Evolutionary conservation across 1,139 yeast species (phyloP), one percentile per base, ranked within the genome.

Genomic region (Scheffersomyces parashehatae): DNA sequence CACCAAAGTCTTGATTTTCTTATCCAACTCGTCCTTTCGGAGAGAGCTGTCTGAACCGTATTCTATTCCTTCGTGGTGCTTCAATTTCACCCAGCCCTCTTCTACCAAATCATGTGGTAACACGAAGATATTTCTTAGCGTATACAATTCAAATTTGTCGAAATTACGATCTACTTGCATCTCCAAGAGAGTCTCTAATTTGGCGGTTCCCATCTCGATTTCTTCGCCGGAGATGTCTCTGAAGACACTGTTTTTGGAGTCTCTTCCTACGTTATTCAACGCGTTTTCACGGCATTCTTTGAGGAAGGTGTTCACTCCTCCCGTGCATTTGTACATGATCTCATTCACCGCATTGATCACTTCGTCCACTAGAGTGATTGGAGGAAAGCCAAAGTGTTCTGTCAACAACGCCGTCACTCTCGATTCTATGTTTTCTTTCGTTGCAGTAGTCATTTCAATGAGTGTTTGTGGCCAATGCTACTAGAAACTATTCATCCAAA

Each of bases 301-400:
- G 26, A 90, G 65, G 53, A 84, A 86, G 37, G 75, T 75, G 59
- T 89, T 96, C 69, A 90, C 77, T 2, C 90, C 96, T 42, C 79
- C 80, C 0, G 93, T 85, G 55, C 96, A 88, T 54, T 85, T 84
- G 65, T 88, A 88, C 79, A 90, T 78, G 31, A 89, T 81, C 45
- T 83, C 90, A 56, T 91, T 90, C 24, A 88, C 95, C 1, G 91
- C 88, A 63, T 90, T 90, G 56, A 91, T 88, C 14, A 91, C 85
- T 58, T 90, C 97, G 58, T 91, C 97, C 6, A 91, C 79, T 24
- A 90, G 69, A 1, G 93, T 82, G n/a, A 90, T 76, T 0, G 97
- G 96, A 7, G 95, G 88, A 58, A 81, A 88, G 29, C 89, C 96
- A 38, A 91, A 68, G 59, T 89, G 97, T 61, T 90, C 97, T 0